Evolutionary conservation across 352 stramenopile genomes (phyloP).

Genomic region (Discostella stelligera): DNA sequence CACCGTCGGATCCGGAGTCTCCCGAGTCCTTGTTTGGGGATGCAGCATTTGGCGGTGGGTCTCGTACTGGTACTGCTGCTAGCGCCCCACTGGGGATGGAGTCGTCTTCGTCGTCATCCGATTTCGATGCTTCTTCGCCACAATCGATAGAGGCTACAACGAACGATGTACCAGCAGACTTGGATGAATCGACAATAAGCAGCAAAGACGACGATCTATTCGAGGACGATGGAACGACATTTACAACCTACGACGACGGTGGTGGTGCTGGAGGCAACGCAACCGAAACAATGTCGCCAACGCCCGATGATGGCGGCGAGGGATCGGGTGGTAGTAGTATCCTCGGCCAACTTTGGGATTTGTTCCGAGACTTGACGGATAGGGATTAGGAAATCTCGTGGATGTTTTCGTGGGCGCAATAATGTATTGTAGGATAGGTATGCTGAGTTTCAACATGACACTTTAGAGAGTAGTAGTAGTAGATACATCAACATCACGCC

Average conservation of each 20-base stretch:
- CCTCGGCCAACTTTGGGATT: constrained; percentile 41
- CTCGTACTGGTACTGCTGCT: no score
- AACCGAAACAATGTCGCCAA: neutral
- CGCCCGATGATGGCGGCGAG: constrained; percentile 22
- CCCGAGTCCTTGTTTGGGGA: constrained; percentile 68
- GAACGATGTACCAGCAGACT: constrained; percentile 2
- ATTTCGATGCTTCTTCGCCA: neutral
- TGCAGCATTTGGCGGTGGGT: constrained; percentile 38
- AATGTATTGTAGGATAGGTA: no score
- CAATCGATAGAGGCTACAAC: neutral
- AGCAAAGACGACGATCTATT: constrained; percentile 23
- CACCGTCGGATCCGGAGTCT: constrained; percentile 50
- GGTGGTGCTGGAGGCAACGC: constrained; percentile 4
- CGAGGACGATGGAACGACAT: constrained; percentile 44
- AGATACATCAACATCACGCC: neutral
- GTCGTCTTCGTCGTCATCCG: neutral
- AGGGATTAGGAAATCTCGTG: neutral
- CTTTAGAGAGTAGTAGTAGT: neutral
- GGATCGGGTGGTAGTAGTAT: constrained; percentile 22
- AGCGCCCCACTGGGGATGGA: neutral
- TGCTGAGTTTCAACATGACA: no score
- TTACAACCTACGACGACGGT: constrained; percentile 34
- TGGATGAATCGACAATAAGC: neutral
- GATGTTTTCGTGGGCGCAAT: no score
- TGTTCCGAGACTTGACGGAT: constrained; percentile 24